phyloP scores from a whole-genome alignment of 805 yeast species.

The Ogataea pignaliae region DNA sequence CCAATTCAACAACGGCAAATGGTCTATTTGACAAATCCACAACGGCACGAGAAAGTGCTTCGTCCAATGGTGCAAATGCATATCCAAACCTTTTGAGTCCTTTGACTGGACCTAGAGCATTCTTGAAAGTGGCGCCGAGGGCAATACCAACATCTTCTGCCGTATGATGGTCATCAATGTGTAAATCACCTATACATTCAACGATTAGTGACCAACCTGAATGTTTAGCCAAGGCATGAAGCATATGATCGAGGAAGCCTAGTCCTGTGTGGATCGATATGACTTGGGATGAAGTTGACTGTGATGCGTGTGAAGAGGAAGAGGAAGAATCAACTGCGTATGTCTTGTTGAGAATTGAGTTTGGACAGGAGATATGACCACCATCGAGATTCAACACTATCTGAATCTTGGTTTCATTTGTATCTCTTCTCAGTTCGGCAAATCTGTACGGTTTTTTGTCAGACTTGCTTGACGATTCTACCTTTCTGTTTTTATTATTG shows the following conservation, averaged over 20 bases:
- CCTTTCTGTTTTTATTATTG: constrained; percentile 9
- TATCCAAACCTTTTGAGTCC: constrained; percentile 92
- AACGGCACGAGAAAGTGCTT: constrained; percentile 94
- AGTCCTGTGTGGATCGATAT: constrained; percentile 86
- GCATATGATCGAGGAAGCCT: constrained; percentile 96
- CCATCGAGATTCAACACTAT: constrained; percentile 83
- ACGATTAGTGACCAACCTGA: constrained; percentile 91
- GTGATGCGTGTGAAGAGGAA: constrained; percentile 44
- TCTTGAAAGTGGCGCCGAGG: constrained; percentile 81
- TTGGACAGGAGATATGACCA: constrained; percentile 62
- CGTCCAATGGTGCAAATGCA: constrained; percentile 95
- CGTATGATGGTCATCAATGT: constrained; percentile 96
- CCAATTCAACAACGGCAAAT: constrained; percentile 82
- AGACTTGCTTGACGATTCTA: constrained; percentile 4
- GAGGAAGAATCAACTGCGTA: constrained; percentile 16
- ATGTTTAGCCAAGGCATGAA: constrained; percentile 95
- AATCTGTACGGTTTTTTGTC: constrained; percentile 18
- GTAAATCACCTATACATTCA: constrained; percentile 90
- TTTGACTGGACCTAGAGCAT: constrained; percentile 82
- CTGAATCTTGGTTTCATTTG: constrained; percentile 93
- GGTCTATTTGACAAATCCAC: constrained; percentile 93
- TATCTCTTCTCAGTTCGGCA: constrained; percentile 59
- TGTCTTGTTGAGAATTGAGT: constrained; percentile 45
- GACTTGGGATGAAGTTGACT: constrained; percentile 62
- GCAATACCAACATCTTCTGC: constrained; percentile 96